These are phyloP conservation scores for Cercospora nicotianae DNA, from an alignment of 2,329 filamentous ascomycete species.

Conservation along the genomic window DNA sequence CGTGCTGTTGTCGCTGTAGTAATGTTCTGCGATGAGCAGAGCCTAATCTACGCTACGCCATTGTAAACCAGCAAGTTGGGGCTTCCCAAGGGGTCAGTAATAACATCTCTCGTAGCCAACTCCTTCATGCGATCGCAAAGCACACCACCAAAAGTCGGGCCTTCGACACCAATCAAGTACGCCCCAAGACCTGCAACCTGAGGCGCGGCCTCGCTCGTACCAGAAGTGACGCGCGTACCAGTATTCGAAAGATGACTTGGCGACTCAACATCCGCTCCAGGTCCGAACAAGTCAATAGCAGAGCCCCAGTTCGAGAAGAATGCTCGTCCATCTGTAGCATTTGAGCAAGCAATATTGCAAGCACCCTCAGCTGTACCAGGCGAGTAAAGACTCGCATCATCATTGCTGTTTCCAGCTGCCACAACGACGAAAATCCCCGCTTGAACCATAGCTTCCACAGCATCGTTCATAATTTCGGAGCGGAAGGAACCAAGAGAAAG, in stretches of 20 bases:
- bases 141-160: conserved; percentile 40
- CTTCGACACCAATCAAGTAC: neutral
- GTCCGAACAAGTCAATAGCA: neutral
- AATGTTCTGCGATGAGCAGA: neutral
- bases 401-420: neutral
- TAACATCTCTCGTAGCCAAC: conserved; percentile 38
- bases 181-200: neutral
- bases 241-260: neutral
- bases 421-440: neutral
- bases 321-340: neutral
- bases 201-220: neutral
- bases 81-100: neutral
- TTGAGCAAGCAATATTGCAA: neutral
- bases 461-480: neutral
- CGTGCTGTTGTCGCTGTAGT: neutral
- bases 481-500: neutral
- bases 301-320: neutral
- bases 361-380: neutral
- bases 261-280: neutral
- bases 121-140: conserved; percentile 51
- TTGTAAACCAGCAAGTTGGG: neutral
- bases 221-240: neutral
- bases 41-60: neutral
- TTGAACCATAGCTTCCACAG: neutral
- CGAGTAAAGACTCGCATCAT: neutral